Evolutionary conservation across 108 stramenopile genomes (phyloP), one percentile per base, ranked within the genome.

Genomic region (Nannochloropsis salina): DNA sequence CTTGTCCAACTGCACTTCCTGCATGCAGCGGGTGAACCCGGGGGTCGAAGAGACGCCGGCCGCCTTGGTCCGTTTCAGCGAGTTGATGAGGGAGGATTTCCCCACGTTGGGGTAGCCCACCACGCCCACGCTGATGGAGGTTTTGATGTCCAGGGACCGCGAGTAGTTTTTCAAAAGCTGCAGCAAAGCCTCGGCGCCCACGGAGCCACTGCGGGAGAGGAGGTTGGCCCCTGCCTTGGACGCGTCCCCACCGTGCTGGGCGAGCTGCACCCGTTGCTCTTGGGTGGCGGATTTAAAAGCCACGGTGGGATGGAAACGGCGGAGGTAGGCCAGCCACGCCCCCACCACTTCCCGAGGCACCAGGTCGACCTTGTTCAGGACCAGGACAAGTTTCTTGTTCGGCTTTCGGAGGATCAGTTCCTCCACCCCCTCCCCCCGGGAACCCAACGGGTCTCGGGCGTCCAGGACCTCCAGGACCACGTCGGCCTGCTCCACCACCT

Each of bases 101-200:
- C 97, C 97, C 22, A 97, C 97, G 83, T 99, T 98, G 45, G 95
- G 96, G 89, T 94, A 95, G 22, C 94, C 94, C 6, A 95, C 86
- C 11, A 94, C 83, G 42, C 94, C 94, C 43, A 93, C 93, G 15
- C 81, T 83, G 22, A 92, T 87, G 82, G 86, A 83, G 2, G 87
- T 88, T 85, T 93, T 92, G 43, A 89, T 40, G 82, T 88, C 83
- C 80, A 80, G 44, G 82, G 86, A 87, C 79, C 99, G 93, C 61
- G 95, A 94, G 91, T 99, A 99, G 91, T 99, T 99, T 93, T 99
- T 99, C 47, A 99, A 90, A 10, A 98, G 90, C 84, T 96, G 94
- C 61, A 99, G 89, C 41, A 99, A 84, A 8, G 94, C 95, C 45
- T 99, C 99, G 83, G 96, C 95, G 44, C 98, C 98, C 31, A 98